These are phyloP conservation scores for Scleroderma bovista DNA, from an alignment of 768 basidiomycete species.

Conservation along the genomic window DNA sequence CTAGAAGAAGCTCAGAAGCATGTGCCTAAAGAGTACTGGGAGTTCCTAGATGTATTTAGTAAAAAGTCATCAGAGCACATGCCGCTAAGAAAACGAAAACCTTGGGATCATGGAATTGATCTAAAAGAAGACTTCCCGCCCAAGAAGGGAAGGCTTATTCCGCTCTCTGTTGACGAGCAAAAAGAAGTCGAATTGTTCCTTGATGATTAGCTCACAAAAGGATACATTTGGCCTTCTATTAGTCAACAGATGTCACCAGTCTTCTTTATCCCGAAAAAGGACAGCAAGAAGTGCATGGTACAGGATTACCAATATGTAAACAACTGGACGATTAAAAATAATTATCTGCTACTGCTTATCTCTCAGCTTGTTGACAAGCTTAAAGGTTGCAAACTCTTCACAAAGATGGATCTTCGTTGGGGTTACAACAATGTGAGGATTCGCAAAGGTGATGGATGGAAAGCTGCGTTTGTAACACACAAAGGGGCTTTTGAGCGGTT, in stretches of 20 bases:
- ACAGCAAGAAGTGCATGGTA: constrained; percentile 7
- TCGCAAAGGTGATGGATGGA: constrained; percentile 35
- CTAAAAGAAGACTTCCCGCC: no score
- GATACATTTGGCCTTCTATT: constrained; percentile 9
- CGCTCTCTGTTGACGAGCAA: not conserved
- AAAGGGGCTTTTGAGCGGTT: constrained; percentile 34
- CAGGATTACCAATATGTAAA: constrained; percentile 16
- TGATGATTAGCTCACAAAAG: constrained; percentile 3
- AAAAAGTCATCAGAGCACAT: no score
- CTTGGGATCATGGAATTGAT: no score
- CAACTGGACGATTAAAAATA: not conserved
- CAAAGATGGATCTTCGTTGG: constrained; percentile 6
- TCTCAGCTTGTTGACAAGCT: not conserved
- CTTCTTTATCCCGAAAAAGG: constrained; percentile 8
- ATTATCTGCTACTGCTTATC: not conserved
- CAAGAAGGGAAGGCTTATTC: not conserved
- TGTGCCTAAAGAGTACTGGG: no score
- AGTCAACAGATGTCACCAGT: constrained; percentile 5
- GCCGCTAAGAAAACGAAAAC: no score
- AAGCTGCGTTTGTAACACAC: constrained; percentile 35
- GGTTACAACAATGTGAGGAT: constrained; percentile 19
- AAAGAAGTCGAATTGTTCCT: constrained; percentile 1
- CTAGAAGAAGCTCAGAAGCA: no score
- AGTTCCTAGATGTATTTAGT: no score
- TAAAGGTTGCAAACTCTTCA: not conserved